phyloP scores from a whole-genome alignment of 371 early-diverging fungal genomes.

The Batrachochytrium dendrobatidis region DNA sequence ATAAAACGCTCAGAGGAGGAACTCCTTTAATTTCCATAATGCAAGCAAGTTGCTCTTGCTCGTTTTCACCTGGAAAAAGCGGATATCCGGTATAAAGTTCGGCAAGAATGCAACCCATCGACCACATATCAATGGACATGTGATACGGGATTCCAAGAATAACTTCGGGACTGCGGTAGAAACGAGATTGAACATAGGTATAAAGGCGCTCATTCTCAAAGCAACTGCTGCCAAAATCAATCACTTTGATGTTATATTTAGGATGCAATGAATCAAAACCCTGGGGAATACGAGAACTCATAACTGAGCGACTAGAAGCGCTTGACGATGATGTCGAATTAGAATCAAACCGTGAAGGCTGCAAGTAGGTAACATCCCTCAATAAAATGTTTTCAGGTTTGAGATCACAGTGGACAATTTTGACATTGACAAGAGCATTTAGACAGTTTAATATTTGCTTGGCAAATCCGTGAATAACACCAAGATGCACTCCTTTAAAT shows the following conservation, averaged over 20 bases:
- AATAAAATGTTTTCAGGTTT: slow-evolving; percentile 78
- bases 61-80: slow-evolving; percentile 94
- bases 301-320: background rate
- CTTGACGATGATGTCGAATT: slow-evolving; percentile 9
- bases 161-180: slow-evolving; percentile 97
- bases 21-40: slow-evolving; percentile 89
- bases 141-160: slow-evolving; percentile 75
- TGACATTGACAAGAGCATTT: slow-evolving; percentile 57
- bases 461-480: slow-evolving; percentile 68
- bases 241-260: slow-evolving; percentile 79
- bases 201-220: slow-evolving; percentile 82
- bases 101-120: slow-evolving; percentile 95
- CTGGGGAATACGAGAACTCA: slow-evolving; percentile 19
- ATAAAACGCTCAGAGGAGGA: slow-evolving; percentile 65
- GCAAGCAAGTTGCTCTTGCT: slow-evolving; percentile 87
- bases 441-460: slow-evolving; percentile 83
- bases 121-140: slow-evolving; percentile 98
- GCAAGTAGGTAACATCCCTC: slow-evolving; percentile 10
- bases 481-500: slow-evolving; percentile 84
- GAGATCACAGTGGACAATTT: slow-evolving; percentile 97
- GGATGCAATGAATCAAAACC: slow-evolving; percentile 28
- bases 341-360: slow-evolving; percentile 16
- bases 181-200: slow-evolving; percentile 96
- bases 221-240: slow-evolving; percentile 97
- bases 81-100: slow-evolving; percentile 85